A percentile compares a stretch with the other conserved stretches of the same genome.
These are phyloP conservation scores for Cadophora malorum DNA, from an alignment of 2,329 filamentous ascomycete genomes.

Conservation along the genomic window DNA sequence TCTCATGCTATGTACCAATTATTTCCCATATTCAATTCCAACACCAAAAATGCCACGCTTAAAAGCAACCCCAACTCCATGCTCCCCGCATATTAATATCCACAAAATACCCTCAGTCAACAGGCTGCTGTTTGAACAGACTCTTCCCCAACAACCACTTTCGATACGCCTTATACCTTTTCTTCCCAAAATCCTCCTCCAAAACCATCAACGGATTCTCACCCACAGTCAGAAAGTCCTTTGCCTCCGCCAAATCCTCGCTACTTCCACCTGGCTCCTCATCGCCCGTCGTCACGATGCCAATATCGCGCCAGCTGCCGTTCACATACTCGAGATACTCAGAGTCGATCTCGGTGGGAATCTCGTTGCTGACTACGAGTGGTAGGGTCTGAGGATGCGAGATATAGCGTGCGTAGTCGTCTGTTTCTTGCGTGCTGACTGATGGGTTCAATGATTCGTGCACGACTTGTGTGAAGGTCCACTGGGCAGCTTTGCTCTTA, in stretches of 20 bases:
- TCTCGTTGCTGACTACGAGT: slow-evolving; percentile 75
- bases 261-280: slow-evolving; percentile 29
- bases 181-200: slow-evolving; percentile 86
- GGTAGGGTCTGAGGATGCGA: slow-evolving; percentile 88
- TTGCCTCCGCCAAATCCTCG: slow-evolving; percentile 73
- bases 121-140: slow-evolving; percentile 88
- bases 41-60: slow-evolving; percentile 21
- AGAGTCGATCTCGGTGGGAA: slow-evolving; percentile 62
- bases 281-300: slow-evolving; percentile 34
- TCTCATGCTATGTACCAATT: slow-evolving; percentile 16
- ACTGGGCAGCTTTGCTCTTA: slow-evolving; percentile 83
- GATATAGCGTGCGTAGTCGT: slow-evolving; percentile 89
- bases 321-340: slow-evolving; percentile 86
- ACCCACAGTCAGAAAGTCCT: slow-evolving; percentile 75
- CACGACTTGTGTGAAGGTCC: slow-evolving; percentile 87
- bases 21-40: neutral
- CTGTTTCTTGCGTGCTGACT: slow-evolving; percentile 76
- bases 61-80: neutral
- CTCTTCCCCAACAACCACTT: slow-evolving; percentile 97
- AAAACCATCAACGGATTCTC: slow-evolving; percentile 88
- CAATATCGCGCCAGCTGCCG: slow-evolving; percentile 64
- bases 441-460: slow-evolving; percentile 84
- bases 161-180: slow-evolving; percentile 93
- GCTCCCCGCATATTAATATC: neutral
- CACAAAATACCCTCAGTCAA: slow-evolving; percentile 46